phyloP scores from a whole-genome alignment of 495 filamentous ascomycete species.

The Massariosphaeria phaeospora region DNA sequence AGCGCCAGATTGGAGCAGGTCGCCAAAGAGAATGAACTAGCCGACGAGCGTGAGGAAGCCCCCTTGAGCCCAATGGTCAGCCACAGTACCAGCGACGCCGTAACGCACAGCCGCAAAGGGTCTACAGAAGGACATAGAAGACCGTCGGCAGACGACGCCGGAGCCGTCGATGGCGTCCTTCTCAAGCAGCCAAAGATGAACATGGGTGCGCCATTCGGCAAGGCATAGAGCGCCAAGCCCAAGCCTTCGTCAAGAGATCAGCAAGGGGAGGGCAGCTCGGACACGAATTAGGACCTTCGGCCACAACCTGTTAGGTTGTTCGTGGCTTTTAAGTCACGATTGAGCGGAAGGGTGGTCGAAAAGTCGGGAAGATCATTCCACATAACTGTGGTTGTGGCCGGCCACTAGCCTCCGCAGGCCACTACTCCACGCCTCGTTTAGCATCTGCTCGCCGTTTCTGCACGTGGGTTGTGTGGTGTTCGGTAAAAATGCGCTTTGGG shows the following conservation, averaged over 20 bases:
- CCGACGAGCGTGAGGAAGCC: not conserved
- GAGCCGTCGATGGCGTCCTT: conserved; percentile 25
- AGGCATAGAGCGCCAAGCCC: conserved; percentile 11
- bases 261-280: too few species aligned
- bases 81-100: not conserved
- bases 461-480: too few species aligned
- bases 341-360: too few species aligned
- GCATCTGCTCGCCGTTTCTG: too few species aligned
- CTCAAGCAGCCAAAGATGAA: conserved; percentile 30
- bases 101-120: conserved; percentile 1
- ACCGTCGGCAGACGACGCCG: conserved; percentile 3
- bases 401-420: too few species aligned
- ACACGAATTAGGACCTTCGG: too few species aligned
- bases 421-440: too few species aligned
- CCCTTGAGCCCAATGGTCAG: not conserved
- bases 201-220: conserved; percentile 23
- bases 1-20: conserved; percentile 37
- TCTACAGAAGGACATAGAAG: not conserved
- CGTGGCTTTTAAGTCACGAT: too few species aligned
- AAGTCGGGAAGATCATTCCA: too few species aligned
- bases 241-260: not conserved
- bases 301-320: too few species aligned
- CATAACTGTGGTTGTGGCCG: too few species aligned
- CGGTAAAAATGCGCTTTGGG: too few species aligned
- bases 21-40: conserved; percentile 35